Percentiles rank a stretch among this genome's conserved stretches.
Conservation (phyloP, 345 rosid species). For the Carallia brachiata region DNA sequence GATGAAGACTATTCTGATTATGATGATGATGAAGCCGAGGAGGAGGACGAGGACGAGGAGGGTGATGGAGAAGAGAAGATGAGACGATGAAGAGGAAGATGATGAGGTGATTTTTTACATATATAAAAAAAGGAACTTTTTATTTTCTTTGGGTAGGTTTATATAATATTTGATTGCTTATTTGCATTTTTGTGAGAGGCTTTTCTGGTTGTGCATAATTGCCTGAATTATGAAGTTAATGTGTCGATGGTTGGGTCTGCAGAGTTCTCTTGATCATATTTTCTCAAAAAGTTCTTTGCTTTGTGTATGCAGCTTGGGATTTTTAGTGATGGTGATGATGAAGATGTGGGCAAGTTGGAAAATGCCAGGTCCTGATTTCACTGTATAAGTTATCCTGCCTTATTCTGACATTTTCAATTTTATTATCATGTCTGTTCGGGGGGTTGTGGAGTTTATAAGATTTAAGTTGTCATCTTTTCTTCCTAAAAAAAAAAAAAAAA, state of each 20-base stretch:
- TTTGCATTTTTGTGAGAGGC: too few relatives aligned
- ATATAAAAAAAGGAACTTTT: neutral
- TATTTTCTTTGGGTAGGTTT: neutral
- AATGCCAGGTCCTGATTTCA: constrained; percentile 42
- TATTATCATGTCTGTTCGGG: neutral
- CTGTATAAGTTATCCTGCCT: constrained; percentile 1
- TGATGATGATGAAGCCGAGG: constrained; percentile 28
- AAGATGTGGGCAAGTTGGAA: constrained; percentile 33
- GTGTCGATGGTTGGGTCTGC: neutral
- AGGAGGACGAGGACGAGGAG: constrained; percentile 21
- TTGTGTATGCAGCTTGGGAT: constrained; percentile 47
- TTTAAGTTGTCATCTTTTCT: neutral
- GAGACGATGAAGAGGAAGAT: constrained; percentile 35
- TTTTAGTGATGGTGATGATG: constrained; percentile 35
- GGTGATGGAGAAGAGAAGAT: constrained; percentile 24
- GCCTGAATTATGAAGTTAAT: too few relatives aligned
- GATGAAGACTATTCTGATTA: constrained; percentile 9
- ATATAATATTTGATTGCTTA: neutral
- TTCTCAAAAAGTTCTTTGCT: neutral
- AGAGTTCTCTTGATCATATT: neutral
- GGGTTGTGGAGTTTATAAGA: neutral
- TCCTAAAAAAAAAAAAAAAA: too few relatives aligned
- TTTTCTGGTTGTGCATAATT: too few relatives aligned
- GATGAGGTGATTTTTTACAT: constrained; percentile 14
- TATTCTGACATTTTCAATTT: neutral